These are phyloP conservation scores for Lepiota brunneoincarnata DNA, from an alignment of 768 basidiomycete genomes.

Conservation along the genomic window DNA sequence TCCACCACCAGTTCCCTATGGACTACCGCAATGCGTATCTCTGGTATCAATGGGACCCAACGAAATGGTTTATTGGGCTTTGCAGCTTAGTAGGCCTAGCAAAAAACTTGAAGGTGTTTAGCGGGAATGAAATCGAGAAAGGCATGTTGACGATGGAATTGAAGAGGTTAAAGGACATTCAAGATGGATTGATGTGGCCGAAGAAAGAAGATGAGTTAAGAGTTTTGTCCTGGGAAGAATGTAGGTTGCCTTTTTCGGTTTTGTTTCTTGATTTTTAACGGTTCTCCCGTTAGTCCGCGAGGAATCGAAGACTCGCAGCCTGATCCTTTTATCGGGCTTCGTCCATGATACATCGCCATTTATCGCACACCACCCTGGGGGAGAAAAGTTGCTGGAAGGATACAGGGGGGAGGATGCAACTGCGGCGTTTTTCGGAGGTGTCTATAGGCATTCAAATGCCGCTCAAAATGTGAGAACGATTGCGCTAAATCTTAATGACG, in stretches of 20 bases:
- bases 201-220: constrained; percentile 56
- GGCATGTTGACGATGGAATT: constrained; percentile 82
- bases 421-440: constrained; percentile 80
- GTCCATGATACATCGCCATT: constrained; percentile 83
- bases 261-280: background rate
- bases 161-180: constrained; percentile 62
- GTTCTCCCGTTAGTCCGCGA: constrained; percentile 50
- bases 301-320: constrained; percentile 58
- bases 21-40: constrained; percentile 76
- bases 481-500: too few relatives aligned
- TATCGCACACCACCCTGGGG: constrained; percentile 78
- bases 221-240: constrained; percentile 78
- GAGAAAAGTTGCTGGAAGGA: constrained; percentile 50
- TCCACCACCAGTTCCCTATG: constrained; percentile 90
- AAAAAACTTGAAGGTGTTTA: constrained; percentile 80
- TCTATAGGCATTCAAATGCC: constrained; percentile 80
- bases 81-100: constrained; percentile 68
- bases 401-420: constrained; percentile 83
- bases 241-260: constrained; percentile 38
- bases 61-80: constrained; percentile 89
- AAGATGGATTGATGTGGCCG: constrained; percentile 67
- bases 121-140: constrained; percentile 85
- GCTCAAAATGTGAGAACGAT: constrained; percentile 63
- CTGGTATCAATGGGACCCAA: constrained; percentile 90
- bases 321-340: constrained; percentile 81